These are phyloP conservation scores for Suillus plorans DNA, from an alignment of 768 basidiomycete genomes.

Conservation along the genomic window DNA sequence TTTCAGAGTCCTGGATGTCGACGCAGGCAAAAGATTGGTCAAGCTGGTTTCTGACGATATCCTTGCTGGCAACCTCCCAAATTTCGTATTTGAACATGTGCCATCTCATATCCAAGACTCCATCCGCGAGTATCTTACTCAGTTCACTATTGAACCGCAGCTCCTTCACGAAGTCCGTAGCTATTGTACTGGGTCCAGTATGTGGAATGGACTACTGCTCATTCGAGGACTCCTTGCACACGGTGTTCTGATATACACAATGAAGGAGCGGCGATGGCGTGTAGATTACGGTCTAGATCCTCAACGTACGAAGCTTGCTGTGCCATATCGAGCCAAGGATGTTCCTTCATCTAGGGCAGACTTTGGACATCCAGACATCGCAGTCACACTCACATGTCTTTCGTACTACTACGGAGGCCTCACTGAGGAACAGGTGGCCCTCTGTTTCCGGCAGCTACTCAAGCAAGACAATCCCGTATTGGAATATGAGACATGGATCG, in stretches of 20 bases:
- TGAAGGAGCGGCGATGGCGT: conserved; percentile 45
- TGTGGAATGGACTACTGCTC: conserved; percentile 41
- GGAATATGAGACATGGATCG: conserved; percentile 44
- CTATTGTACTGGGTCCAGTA: conserved; percentile 10
- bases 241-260: conserved; percentile 38
- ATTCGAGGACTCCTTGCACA: conserved; percentile 44
- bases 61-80: conserved; percentile 18
- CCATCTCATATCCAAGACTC: conserved; percentile 16
- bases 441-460: conserved; percentile 37
- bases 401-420: conserved; percentile 52
- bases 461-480: conserved; percentile 40
- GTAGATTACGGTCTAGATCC: conserved; percentile 51
- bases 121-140: conserved; percentile 26
- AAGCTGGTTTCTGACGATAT: conserved; percentile 14
- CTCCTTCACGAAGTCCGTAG: conserved; percentile 14
- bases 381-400: conserved; percentile 44
- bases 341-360: conserved; percentile 45
- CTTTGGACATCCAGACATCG: conserved; percentile 53
- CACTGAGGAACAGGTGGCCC: conserved; percentile 34
- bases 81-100: conserved; percentile 19
- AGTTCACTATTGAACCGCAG: conserved; percentile 1
- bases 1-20: conserved; percentile 5
- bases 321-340: conserved; percentile 55
- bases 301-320: conserved; percentile 44
- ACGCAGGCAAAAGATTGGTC: conserved; percentile 7